phyloP scores from a whole-genome alignment of 108 stramenopile genomes.

The Cylindrotheca fusiformis region DNA sequence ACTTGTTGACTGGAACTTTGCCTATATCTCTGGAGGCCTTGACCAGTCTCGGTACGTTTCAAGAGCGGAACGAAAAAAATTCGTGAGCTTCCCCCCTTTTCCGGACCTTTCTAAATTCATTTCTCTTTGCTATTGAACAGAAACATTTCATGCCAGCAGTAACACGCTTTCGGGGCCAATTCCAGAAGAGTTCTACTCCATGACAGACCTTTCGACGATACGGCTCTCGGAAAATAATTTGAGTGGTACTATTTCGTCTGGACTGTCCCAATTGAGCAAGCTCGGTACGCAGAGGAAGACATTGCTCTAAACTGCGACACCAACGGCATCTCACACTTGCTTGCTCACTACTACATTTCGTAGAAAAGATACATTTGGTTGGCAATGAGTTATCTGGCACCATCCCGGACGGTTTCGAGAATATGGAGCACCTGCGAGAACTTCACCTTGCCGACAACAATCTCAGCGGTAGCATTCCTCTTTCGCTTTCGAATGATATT shows the following conservation, averaged over 20 bases:
- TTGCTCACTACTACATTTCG: too few species aligned
- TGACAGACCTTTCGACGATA: not conserved
- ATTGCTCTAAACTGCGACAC: too few species aligned
- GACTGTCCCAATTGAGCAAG: not conserved
- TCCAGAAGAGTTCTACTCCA: constrained; percentile 18
- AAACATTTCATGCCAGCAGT: constrained; percentile 11
- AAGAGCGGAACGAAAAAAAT: too few species aligned
- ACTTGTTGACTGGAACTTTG: constrained; percentile 19
- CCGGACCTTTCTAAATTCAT: not conserved
- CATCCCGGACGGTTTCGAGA: constrained; percentile 44
- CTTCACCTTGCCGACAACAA: constrained; percentile 34
- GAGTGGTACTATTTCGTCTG: not conserved
- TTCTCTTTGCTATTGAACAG: constrained; percentile 5
- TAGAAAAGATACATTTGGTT: constrained; percentile 11
- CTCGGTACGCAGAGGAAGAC: not conserved
- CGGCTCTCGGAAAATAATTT: not conserved
- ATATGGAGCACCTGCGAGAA: constrained; percentile 37
- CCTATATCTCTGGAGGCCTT: constrained; percentile 1
- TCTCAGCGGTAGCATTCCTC: constrained; percentile 19
- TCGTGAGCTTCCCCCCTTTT: not conserved
- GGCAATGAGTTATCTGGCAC: constrained; percentile 47
- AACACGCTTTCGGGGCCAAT: constrained; percentile 22
- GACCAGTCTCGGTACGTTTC: constrained; percentile 1
- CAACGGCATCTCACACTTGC: too few species aligned
- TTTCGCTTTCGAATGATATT: constrained; percentile 5